Evolutionary conservation across 2,329 filamentous ascomycete species (phyloP).

Genomic region (Pseudogymnoascus sp.): DNA sequence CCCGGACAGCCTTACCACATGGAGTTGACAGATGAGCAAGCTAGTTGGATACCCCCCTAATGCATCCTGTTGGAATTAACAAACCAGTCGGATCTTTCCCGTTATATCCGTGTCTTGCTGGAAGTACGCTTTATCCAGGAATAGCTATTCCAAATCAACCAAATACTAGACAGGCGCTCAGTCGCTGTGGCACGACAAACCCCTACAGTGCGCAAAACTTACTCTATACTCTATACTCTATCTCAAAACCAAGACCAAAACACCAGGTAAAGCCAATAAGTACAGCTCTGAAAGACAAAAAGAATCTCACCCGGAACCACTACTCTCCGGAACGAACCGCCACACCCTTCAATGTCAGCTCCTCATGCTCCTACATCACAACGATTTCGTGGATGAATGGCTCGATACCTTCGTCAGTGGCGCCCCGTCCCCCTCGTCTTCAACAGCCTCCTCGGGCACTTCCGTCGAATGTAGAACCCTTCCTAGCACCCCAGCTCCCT

Average conservation of each 20-base stretch:
- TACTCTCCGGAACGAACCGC: not conserved
- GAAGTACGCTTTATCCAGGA: not conserved
- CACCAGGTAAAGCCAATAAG: not conserved
- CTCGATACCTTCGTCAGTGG: not conserved
- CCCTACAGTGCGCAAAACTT: not conserved
- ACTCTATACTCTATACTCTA: not conserved
- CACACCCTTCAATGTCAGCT: not conserved
- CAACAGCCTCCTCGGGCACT: not conserved
- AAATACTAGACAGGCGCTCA: not conserved
- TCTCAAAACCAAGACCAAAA: not conserved
- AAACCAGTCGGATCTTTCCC: not conserved
- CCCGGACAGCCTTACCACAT: not conserved
- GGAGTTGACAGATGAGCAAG: not conserved
- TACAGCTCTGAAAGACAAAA: conserved; percentile 1
- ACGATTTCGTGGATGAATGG: not conserved
- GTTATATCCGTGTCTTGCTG: not conserved
- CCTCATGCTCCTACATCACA: not conserved
- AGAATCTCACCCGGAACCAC: not conserved
- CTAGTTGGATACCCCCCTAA: not conserved
- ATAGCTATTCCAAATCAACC: not conserved
- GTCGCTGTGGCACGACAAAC: not conserved
- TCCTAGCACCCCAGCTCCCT: not conserved
- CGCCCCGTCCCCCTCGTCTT: not conserved
- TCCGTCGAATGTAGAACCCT: not conserved
- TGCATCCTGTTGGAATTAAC: not conserved